These are phyloP conservation scores for Mollisiaceae sp. DNA, from an alignment of 2,329 filamentous ascomycete species.

Conservation along the genomic window DNA sequence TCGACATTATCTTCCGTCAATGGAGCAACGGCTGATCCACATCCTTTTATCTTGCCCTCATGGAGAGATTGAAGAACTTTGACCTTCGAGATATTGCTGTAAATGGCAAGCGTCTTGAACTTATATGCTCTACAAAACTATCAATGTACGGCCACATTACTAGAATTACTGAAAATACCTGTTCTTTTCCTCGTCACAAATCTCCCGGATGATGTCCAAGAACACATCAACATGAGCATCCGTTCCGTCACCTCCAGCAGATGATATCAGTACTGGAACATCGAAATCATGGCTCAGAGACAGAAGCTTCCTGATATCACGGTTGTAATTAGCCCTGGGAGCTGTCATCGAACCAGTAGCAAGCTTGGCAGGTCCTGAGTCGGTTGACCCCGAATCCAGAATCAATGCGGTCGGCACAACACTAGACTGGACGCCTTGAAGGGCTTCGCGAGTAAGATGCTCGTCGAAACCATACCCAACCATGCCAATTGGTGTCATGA, in stretches of 20 bases:
- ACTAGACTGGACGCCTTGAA: conserved; percentile 35
- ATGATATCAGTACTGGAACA: conserved; percentile 50
- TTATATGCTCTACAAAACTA: conserved; percentile 15
- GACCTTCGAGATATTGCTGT: conserved; percentile 46
- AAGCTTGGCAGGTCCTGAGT: conserved; percentile 48
- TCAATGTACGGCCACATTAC: not conserved
- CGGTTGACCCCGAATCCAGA: conserved; percentile 45
- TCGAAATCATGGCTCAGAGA: conserved; percentile 42
- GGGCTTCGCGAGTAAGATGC: conserved; percentile 31
- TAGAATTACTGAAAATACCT: conserved; percentile 11
- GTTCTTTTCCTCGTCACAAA: conserved; percentile 39
- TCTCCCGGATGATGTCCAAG: conserved; percentile 46
- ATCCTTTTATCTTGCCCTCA: conserved; percentile 43
- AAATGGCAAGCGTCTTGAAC: conserved; percentile 47
- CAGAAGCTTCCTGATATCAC: conserved; percentile 50
- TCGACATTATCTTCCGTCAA: conserved; percentile 48
- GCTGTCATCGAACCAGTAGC: conserved; percentile 49
- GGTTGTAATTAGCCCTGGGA: conserved; percentile 47
- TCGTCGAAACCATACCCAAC: conserved; percentile 54
- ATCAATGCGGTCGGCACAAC: conserved; percentile 43
- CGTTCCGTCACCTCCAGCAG: conserved; percentile 54
- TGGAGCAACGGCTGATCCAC: conserved; percentile 49
- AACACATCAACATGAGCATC: conserved; percentile 51
- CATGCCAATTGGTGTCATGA: conserved; percentile 55
- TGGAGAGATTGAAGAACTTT: conserved; percentile 15